These are phyloP conservation scores for Pilaira anomala DNA, from an alignment of 192 early-diverging fungal genomes.

Conservation along the genomic window DNA sequence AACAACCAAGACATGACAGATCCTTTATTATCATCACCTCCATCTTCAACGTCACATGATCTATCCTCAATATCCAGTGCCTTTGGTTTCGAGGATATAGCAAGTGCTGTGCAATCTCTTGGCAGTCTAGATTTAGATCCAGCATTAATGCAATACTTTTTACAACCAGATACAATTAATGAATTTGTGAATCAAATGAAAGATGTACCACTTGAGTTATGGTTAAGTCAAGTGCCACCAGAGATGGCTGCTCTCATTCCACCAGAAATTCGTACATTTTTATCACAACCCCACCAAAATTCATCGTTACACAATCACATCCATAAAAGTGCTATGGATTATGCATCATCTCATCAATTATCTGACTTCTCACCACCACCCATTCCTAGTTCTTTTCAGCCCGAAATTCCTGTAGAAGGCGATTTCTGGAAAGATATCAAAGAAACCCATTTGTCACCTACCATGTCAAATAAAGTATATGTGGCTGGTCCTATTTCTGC, in stretches of 20 bases:
- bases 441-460: neutral
- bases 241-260: conserved; percentile 5
- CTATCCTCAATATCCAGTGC: neutral
- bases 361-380: neutral
- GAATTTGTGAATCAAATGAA: neutral
- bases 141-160: neutral
- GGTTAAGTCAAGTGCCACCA: conserved; percentile 5
- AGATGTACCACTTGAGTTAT: conserved; percentile 7
- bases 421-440: conserved; percentile 10
- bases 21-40: neutral
- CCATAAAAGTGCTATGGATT: neutral
- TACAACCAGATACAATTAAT: conserved; percentile 6
- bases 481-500: conserved; percentile 22
- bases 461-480: neutral
- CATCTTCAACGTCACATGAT: neutral
- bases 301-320: neutral
- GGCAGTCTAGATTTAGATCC: neutral
- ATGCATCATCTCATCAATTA: neutral
- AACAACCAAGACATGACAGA: neutral
- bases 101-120: neutral
- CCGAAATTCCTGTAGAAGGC: neutral
- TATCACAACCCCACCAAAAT: neutral
- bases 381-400: neutral
- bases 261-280: conserved; percentile 3
- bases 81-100: neutral